Evolutionary conservation across 768 basidiomycete species (phyloP).

Genomic region (Boletellus emodensis): DNA sequence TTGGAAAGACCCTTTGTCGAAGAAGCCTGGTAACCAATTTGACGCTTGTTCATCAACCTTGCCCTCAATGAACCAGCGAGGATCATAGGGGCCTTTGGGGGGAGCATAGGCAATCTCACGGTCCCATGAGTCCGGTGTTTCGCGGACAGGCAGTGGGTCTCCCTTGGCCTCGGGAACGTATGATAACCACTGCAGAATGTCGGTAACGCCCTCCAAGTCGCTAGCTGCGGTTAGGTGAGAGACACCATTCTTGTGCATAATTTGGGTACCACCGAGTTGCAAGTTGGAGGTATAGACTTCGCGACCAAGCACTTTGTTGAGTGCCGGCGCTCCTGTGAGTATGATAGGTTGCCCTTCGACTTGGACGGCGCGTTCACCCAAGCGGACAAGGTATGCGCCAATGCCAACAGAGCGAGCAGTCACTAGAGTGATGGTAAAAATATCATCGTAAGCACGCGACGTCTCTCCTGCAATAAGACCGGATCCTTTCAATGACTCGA

Average conservation of each 20-base stretch:
- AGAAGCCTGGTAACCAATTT: slow-evolving; percentile 86
- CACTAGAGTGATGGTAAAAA: slow-evolving; percentile 98
- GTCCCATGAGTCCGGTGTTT: slow-evolving; percentile 79
- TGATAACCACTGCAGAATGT: slow-evolving; percentile 92
- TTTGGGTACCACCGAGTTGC: slow-evolving; percentile 99
- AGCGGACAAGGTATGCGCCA: slow-evolving; percentile 96
- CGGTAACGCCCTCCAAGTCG: slow-evolving; percentile 91
- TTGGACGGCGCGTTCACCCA: slow-evolving; percentile 96
- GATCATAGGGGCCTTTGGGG: slow-evolving; percentile 94
- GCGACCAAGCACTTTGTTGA: slow-evolving; percentile 98
- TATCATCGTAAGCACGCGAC: slow-evolving; percentile 97
- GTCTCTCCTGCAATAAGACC: slow-evolving; percentile 99
- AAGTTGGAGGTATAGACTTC: slow-evolving; percentile 99
- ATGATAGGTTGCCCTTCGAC: slow-evolving; percentile 99
- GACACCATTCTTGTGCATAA: slow-evolving; percentile 99
- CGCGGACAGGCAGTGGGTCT: slow-evolving; percentile 73
- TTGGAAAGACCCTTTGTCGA: slow-evolving; percentile 97
- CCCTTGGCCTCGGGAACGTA: slow-evolving; percentile 86
- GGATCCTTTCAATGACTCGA: slow-evolving; percentile 93
- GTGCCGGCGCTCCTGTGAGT: slow-evolving; percentile 91
- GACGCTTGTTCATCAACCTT: slow-evolving; percentile 79
- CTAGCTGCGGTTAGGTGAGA: slow-evolving; percentile 94
- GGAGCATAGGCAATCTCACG: slow-evolving; percentile 87
- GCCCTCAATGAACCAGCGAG: slow-evolving; percentile 96
- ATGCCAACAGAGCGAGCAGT: slow-evolving; percentile 99